Conservation (phyloP, 1,139 yeast genomes). For the Yamadazyma blattariae region DNA sequence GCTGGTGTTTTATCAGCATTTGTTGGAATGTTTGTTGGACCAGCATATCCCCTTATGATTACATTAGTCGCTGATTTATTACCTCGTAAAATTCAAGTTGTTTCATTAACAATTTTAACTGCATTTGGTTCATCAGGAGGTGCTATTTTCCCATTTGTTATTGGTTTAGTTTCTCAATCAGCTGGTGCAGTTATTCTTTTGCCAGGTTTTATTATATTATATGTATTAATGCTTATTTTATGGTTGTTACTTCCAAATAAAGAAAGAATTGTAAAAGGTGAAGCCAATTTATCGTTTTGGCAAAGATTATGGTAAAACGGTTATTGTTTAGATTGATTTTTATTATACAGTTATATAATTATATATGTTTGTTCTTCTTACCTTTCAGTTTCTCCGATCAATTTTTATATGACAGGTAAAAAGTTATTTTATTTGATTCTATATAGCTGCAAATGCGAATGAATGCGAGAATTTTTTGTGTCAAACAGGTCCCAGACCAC, state of each 20-base stretch:
- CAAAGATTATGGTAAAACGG: constrained; percentile 20
- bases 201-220: constrained; percentile 47
- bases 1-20: constrained; percentile 47
- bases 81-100: constrained; percentile 54
- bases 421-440: too few species aligned
- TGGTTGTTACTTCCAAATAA: constrained; percentile 50
- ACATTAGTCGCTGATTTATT: constrained; percentile 43
- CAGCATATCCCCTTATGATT: constrained; percentile 54
- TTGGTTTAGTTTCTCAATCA: constrained; percentile 51
- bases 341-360: too few species aligned
- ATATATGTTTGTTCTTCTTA: too few species aligned
- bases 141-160: constrained; percentile 54
- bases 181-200: constrained; percentile 55
- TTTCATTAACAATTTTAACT: constrained; percentile 51
- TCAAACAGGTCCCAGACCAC: too few species aligned
- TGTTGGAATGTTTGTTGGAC: constrained; percentile 52
- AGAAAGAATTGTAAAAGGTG: constrained; percentile 17
- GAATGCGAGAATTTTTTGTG: too few species aligned
- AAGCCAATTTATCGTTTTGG: constrained; percentile 14
- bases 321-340: too few species aligned
- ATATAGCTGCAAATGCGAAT: too few species aligned
- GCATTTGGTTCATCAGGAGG: constrained; percentile 66
- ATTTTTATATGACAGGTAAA: too few species aligned
- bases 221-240: constrained; percentile 30
- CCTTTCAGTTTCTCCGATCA: too few species aligned